These are phyloP conservation scores for Claviceps cyperi DNA, from an alignment of 2,329 filamentous ascomycete species.

Conservation along the genomic window DNA sequence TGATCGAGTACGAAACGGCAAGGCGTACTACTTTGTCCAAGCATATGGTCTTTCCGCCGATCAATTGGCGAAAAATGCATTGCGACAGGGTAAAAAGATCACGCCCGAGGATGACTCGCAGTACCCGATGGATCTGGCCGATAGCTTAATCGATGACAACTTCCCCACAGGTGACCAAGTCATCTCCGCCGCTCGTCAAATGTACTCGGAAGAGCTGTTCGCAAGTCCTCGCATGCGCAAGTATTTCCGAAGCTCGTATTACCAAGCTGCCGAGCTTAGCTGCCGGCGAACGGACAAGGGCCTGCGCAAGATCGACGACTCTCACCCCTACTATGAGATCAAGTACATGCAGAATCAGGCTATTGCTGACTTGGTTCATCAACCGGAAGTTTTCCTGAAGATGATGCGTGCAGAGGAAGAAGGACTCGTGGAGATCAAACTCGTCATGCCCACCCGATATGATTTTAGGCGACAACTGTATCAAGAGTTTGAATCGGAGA, in stretches of 20 bases:
- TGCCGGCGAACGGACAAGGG: conserved; percentile 90
- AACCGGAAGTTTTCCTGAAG: conserved; percentile 82
- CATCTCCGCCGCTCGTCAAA: conserved; percentile 63
- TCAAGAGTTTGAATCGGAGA: conserved; percentile 80
- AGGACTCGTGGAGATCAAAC: conserved; percentile 72
- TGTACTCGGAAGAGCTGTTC: conserved; percentile 84
- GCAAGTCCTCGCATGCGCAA: conserved; percentile 82
- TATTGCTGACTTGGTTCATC: conserved; percentile 62
- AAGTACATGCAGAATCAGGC: conserved; percentile 90
- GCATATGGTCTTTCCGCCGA: conserved; percentile 86
- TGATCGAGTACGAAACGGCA: conserved; percentile 70
- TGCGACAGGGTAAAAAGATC: conserved; percentile 62
- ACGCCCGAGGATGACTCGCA: conserved; percentile 73
- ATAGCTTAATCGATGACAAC: conserved; percentile 56
- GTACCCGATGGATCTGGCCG: conserved; percentile 75
- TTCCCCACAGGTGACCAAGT: conserved; percentile 66
- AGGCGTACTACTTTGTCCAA: conserved; percentile 67
- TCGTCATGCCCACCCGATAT: conserved; percentile 61
- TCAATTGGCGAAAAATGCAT: conserved; percentile 72
- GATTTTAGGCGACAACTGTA: conserved; percentile 66
- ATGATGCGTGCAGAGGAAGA: conserved; percentile 98
- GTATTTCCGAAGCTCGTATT: conserved; percentile 70
- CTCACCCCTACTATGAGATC: conserved; percentile 94
- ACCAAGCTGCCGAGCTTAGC: conserved; percentile 70
- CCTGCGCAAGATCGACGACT: conserved; percentile 80